Evolutionary conservation across 179 eudicot genomes (phyloP).

Genomic region (Silene vulgaris): DNA sequence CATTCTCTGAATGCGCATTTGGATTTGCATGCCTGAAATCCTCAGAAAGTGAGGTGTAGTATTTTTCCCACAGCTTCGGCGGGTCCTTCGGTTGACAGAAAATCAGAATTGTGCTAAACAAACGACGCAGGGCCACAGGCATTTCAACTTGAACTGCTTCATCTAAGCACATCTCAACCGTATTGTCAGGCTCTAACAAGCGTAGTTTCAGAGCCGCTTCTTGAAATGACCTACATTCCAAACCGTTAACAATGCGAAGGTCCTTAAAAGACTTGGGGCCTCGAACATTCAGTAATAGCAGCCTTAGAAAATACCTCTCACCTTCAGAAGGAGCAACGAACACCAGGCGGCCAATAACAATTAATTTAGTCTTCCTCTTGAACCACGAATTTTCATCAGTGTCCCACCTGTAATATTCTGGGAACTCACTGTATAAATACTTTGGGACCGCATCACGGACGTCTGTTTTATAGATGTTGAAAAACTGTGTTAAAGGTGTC

Average conservation of each 20-base stretch:
- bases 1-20: too few species aligned
- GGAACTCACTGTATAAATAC: too few species aligned
- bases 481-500: too few species aligned
- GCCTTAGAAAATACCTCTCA: conserved; percentile 20
- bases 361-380: neutral
- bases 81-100: conserved; percentile 14
- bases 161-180: neutral
- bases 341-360: conserved; percentile 11
- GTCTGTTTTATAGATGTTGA: too few species aligned
- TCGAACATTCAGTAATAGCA: conserved; percentile 11
- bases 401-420: too few species aligned
- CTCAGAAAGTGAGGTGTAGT: conserved; percentile 13
- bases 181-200: conserved; percentile 15
- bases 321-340: conserved; percentile 17
- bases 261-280: conserved; percentile 25
- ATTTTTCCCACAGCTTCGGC: neutral
- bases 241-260: conserved; percentile 9
- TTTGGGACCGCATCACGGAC: too few species aligned
- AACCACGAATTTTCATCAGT: too few species aligned
- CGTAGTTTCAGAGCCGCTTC: conserved; percentile 13
- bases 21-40: neutral
- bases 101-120: conserved; percentile 21
- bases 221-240: neutral
- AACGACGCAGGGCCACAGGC: conserved; percentile 11
- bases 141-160: conserved; percentile 21